Evolutionary conservation across 140 eudicot species (phyloP).

Genomic region (Flaveria floridana): DNA sequence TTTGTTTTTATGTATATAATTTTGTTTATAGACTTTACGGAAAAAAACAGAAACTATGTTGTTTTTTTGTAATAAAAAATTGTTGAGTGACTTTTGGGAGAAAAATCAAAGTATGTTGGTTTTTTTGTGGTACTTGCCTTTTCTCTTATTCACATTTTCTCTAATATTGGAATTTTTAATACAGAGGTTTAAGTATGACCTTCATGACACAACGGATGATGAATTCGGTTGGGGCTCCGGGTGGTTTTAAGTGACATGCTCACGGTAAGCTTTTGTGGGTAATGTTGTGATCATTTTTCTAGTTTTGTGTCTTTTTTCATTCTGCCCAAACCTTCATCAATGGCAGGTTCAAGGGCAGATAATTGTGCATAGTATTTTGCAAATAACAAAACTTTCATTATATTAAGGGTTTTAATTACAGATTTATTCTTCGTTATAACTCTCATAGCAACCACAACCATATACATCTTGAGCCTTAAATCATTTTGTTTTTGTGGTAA

Average conservation of each 20-base stretch:
- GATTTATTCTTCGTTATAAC: background rate
- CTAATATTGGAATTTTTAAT: background rate
- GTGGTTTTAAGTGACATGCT: background rate
- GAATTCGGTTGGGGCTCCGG: constrained; percentile 28
- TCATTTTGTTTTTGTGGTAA: background rate
- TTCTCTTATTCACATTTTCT: background rate
- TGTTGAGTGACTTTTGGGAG: no score
- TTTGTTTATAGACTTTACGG: no score
- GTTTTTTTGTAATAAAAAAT: no score
- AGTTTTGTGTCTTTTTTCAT: background rate
- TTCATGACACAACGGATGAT: constrained; percentile 48
- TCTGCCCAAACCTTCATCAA: background rate
- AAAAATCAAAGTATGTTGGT: no score
- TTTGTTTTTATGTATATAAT: no score
- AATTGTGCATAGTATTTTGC: background rate
- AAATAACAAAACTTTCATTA: background rate
- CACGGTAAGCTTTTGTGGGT: constrained; percentile 4
- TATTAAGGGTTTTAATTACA: background rate
- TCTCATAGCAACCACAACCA: background rate
- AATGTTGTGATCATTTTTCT: background rate
- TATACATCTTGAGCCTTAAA: background rate
- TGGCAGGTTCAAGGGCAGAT: background rate
- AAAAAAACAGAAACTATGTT: no score
- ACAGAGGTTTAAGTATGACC: constrained; percentile 58
- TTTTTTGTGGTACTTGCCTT: no score